Base-by-base conservation (phyloP, 768 basidiomycete species). In the Sarcodon aspratus region DNA sequence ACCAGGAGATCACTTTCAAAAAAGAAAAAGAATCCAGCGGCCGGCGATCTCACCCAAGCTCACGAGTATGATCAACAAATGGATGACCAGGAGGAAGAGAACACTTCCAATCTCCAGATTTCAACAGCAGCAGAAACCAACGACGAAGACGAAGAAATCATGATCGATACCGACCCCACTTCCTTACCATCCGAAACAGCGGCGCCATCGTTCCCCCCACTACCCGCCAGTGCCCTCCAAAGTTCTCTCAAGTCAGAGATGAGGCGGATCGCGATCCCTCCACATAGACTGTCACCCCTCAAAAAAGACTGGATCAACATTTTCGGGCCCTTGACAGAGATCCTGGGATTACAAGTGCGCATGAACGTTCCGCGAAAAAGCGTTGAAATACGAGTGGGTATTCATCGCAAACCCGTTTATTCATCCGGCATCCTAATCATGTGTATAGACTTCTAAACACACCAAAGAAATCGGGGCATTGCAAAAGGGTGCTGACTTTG, bases 251-350 rank as follows among this genome's bases (percentile, higher is more conserved):
- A 84, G 63, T 82, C 87, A 4, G 95, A 98, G 66, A 80, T 75
- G n/a, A 72, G 95, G 61, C 76, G 90, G 47, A 80, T 99, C 59
- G 72, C 89, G 9, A 87, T 99, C 63, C 96, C 96, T 10, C 92
- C 92, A 8, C 96, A 99, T 64, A 80, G 96, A 46, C 94, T 97
- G 90, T 92, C 93, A 9, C 96, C 96, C 3, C 66, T 98, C 48
- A 95, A 96, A 68, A 90, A 86, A 61, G 93, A 96, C 55, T 97
- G 94, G 94, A 73, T 95, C 45, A 88, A 86, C 61, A 81, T 97
- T 50, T 97, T 98, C 61, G 87, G 91, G 0, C 96, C 96, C 0
- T 69, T 99, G 58, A 94, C 95, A 3, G 95, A 99, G 70, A 85
- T 96, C 55, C 70, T 95, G 59, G 91, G 87, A 0, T 67, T 99